phyloP scores from a whole-genome alignment of 768 basidiomycete genomes.

The Serendipita vermifera region DNA sequence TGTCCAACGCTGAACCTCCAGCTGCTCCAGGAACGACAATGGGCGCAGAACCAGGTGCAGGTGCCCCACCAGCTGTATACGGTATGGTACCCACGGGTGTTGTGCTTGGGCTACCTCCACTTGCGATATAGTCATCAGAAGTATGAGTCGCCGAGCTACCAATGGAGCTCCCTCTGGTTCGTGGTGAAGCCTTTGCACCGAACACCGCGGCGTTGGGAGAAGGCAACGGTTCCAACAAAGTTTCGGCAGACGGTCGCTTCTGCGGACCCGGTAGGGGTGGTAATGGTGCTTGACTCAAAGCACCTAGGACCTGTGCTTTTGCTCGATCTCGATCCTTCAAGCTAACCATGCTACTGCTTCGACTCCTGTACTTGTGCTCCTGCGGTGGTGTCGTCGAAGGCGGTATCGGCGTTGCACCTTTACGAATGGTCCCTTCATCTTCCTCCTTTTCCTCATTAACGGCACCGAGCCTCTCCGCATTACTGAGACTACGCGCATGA shows the following conservation, averaged over 20 bases:
- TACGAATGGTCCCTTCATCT: conserved; percentile 24
- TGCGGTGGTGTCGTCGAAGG: neutral
- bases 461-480: conserved; percentile 39
- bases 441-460: conserved; percentile 46
- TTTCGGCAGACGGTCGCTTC: neutral
- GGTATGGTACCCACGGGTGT: conserved; percentile 1
- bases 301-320: neutral
- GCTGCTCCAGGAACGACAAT: conserved; percentile 12
- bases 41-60: conserved; percentile 7
- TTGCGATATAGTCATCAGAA: neutral
- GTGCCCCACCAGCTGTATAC: conserved; percentile 11
- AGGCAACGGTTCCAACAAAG: neutral
- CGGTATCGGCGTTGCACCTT: neutral
- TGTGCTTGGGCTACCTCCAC: no score
- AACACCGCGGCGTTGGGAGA: neutral
- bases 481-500: conserved; percentile 43
- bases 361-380: neutral
- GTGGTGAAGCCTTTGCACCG: neutral
- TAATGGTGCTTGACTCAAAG: neutral
- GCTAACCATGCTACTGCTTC: conserved; percentile 8
- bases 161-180: neutral
- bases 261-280: neutral
- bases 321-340: conserved; percentile 2
- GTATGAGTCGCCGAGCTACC: conserved; percentile 1
- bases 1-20: neutral